Conservation (phyloP, 1,284 basidiomycete species). For the Hymenochaete sp. region DNA sequence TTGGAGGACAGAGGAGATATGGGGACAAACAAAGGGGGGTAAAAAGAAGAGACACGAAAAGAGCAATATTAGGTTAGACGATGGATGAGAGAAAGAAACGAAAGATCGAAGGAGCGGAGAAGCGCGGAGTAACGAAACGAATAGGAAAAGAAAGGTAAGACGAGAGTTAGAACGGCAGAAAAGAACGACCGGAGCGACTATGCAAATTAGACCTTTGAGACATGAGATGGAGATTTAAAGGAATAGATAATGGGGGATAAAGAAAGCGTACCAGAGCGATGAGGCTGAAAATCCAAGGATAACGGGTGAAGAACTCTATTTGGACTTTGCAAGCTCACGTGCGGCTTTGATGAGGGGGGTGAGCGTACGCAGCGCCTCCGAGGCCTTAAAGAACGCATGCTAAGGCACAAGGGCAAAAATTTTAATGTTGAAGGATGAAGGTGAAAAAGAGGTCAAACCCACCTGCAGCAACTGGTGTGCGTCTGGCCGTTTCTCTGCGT, state of each 20-base stretch:
- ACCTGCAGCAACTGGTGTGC: constrained; percentile 79
- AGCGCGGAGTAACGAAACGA: too few relatives aligned
- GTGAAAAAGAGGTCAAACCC: constrained; percentile 21
- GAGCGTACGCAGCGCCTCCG: constrained; percentile 81
- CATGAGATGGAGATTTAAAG: too few relatives aligned
- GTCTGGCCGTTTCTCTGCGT: constrained; percentile 86
- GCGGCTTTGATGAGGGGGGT: constrained; percentile 92
- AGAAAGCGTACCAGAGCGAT: background rate
- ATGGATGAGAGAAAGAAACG: too few relatives aligned
- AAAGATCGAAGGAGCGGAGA: too few relatives aligned
- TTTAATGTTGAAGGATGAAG: background rate
- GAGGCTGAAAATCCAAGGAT: background rate
- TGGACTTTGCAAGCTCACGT: constrained; percentile 72
- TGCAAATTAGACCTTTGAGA: too few relatives aligned
- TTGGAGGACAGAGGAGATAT: background rate
- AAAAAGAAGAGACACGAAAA: constrained; percentile 2
- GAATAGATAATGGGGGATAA: too few relatives aligned
- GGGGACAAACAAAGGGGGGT: background rate
- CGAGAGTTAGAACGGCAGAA: too few relatives aligned
- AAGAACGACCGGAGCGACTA: too few relatives aligned
- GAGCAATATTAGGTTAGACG: background rate
- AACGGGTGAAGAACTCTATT: constrained; percentile 24
- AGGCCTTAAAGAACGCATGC: constrained; percentile 85
- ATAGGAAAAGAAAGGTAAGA: too few relatives aligned
- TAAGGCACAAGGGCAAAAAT: constrained; percentile 27